These are phyloP conservation scores for Prunella vulgaris DNA, from an alignment of 257 asterid species.

Conservation along the genomic window DNA sequence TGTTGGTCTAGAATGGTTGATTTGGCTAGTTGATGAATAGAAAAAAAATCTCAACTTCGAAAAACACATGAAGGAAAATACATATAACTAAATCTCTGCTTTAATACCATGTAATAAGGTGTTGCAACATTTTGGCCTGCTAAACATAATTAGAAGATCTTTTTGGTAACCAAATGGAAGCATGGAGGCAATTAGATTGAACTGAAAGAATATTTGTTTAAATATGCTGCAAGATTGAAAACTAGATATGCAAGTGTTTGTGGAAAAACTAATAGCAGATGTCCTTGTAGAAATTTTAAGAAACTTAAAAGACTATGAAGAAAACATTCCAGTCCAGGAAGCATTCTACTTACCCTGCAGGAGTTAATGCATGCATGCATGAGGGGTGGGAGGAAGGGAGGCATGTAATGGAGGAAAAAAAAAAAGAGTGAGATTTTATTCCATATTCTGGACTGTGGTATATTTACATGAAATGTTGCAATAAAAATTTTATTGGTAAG, in stretches of 20 bases:
- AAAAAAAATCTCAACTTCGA: background rate
- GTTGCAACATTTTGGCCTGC: background rate
- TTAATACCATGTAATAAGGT: background rate
- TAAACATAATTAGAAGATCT: background rate
- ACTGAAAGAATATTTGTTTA: background rate
- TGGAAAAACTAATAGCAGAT: background rate
- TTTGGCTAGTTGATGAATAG: background rate
- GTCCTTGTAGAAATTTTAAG: background rate
- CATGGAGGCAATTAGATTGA: background rate
- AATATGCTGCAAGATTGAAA: constrained; percentile 3
- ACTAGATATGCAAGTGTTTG: background rate
- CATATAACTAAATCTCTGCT: background rate
- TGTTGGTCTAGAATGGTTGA: background rate
- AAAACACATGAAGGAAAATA: background rate
- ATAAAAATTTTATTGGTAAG: background rate
- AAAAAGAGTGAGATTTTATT: background rate
- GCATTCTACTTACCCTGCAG: background rate
- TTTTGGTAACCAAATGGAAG: background rate
- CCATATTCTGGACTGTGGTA: background rate
- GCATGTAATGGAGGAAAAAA: background rate
- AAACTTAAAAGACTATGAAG: background rate
- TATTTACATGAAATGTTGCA: background rate
- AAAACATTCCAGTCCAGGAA: background rate
- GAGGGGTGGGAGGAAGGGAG: background rate
- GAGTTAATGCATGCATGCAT: background rate